Evolutionary conservation across 148 eudicot genomes (phyloP).

Genomic region (Rhododendron vialii): DNA sequence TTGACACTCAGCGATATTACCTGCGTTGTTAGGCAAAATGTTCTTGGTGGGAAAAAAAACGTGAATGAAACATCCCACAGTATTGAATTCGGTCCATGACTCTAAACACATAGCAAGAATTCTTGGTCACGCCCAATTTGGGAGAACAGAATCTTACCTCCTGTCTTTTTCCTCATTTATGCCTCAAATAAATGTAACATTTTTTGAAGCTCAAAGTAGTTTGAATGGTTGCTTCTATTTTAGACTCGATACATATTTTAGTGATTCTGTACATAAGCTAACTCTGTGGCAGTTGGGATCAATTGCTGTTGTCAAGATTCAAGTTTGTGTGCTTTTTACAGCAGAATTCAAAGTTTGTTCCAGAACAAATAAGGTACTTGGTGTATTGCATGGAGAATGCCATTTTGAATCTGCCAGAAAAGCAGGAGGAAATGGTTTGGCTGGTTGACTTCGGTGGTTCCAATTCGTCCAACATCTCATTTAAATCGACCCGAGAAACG

Average conservation of each 20-base stretch:
- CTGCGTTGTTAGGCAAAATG: background rate
- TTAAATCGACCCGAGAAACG: constrained; percentile 61
- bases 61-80: background rate
- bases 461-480: constrained; percentile 52
- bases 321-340: constrained; percentile 9
- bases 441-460: constrained; percentile 75
- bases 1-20: background rate
- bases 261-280: background rate
- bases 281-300: background rate
- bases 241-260: background rate
- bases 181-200: background rate
- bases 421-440: constrained; percentile 91
- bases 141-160: background rate
- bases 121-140: background rate
- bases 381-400: constrained; percentile 91
- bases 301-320: background rate
- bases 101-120: background rate
- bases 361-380: constrained; percentile 65
- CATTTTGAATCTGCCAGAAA: constrained; percentile 56
- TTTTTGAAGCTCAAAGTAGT: background rate
- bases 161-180: background rate
- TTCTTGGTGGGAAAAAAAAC: background rate
- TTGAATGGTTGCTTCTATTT: background rate
- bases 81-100: background rate
- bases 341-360: constrained; percentile 66